phyloP scores from a whole-genome alignment of 1,284 basidiomycete genomes.

The Moniliella sp. region DNA sequence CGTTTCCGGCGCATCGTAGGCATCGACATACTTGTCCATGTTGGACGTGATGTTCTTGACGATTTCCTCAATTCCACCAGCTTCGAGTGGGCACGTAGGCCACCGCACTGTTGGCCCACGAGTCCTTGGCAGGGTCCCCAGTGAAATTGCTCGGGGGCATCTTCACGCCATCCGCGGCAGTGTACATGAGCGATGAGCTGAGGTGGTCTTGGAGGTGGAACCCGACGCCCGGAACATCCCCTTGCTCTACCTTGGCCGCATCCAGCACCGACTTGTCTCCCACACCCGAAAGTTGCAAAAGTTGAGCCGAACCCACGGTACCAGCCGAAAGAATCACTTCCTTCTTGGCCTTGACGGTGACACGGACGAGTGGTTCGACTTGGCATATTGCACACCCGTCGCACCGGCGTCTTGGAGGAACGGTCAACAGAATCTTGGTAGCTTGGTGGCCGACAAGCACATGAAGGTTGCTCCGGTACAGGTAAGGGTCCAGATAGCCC shows the following conservation, averaged over 20 bases:
- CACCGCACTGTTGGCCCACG: conserved; percentile 17
- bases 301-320: conserved; percentile 37
- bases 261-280: conserved; percentile 35
- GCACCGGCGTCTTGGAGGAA: conserved; percentile 6
- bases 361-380: conserved; percentile 3
- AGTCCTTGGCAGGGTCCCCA: conserved; percentile 9
- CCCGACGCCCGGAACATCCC: conserved; percentile 40
- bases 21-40: conserved; percentile 29
- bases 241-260: conserved; percentile 34
- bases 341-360: conserved; percentile 18
- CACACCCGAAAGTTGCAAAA: conserved; percentile 41
- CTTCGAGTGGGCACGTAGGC: conserved; percentile 17
- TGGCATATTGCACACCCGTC: conserved; percentile 15
- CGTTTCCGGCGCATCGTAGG: conserved; percentile 41
- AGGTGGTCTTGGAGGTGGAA: conserved; percentile 41
- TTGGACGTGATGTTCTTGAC: conserved; percentile 1
- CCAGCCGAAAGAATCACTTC: conserved; percentile 25
- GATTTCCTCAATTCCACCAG: conserved; percentile 10
- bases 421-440: conserved; percentile 12
- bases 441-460: conserved; percentile 19
- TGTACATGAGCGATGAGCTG: conserved; percentile 8
- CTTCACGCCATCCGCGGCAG: conserved; percentile 4
- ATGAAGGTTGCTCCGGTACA: conserved; percentile 13
- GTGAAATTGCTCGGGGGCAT: conserved; percentile 6
- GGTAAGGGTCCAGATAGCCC: conserved; percentile 18